Conservation (phyloP, 2,329 filamentous ascomycete genomes). For the Cladosporium sp. region DNA sequence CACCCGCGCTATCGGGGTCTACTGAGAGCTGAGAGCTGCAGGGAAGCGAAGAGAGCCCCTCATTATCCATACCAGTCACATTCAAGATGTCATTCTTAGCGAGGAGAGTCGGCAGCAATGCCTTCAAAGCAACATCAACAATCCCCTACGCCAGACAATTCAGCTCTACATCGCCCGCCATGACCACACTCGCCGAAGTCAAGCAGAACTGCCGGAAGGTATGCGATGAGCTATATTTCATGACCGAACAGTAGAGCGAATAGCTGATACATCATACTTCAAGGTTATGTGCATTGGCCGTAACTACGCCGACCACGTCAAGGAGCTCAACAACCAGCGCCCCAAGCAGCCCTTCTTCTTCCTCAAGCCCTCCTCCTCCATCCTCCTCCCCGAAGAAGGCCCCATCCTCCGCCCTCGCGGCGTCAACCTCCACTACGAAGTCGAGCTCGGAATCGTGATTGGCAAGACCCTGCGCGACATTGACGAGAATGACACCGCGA, state of each 20-base stretch:
- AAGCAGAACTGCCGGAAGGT: conserved; percentile 53
- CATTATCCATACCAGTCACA: conserved; percentile 6
- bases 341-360: conserved; percentile 99
- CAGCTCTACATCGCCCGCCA: conserved; percentile 13
- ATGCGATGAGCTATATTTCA: conserved; percentile 20
- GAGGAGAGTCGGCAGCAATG: conserved; percentile 15
- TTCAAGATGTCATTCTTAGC: conserved; percentile 15
- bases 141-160: conserved; percentile 3
- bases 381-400: conserved; percentile 76
- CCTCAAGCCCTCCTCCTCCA: conserved; percentile 87
- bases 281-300: conserved; percentile 90
- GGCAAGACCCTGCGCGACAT: conserved; percentile 79
- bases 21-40: conserved; percentile 4
- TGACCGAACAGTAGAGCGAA: not conserved
- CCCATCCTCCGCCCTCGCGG: conserved; percentile 81
- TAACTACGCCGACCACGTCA: conserved; percentile 96
- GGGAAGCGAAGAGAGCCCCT: conserved; percentile 1
- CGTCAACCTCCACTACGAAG: conserved; percentile 88
- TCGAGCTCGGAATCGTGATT: conserved; percentile 89
- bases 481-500: conserved; percentile 69
- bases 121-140: conserved; percentile 9
- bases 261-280: conserved; percentile 8
- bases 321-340: conserved; percentile 81
- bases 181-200: conserved; percentile 34
- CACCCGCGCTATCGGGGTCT: not conserved